These are phyloP conservation scores for Podaxis sp. DNA, from an alignment of 768 basidiomycete genomes.

Conservation along the genomic window DNA sequence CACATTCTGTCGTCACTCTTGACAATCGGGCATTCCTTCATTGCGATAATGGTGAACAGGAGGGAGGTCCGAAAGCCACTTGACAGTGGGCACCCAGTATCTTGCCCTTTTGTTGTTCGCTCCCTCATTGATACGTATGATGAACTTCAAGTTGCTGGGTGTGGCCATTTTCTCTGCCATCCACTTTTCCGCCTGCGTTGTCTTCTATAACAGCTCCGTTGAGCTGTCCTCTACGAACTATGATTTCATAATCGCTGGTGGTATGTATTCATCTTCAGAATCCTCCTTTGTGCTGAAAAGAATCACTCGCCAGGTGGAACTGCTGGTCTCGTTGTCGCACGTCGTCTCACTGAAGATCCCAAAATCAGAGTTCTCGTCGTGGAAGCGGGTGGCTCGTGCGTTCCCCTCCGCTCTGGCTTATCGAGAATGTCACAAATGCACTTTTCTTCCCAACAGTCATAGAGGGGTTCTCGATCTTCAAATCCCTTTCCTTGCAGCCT, in stretches of 20 bases:
- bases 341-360: conserved; percentile 25
- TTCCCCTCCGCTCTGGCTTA: background rate
- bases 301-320: conserved; percentile 17
- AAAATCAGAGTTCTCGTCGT: conserved; percentile 23
- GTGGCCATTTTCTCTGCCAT: too few relatives aligned
- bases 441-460: conserved; percentile 12
- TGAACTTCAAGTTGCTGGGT: too few relatives aligned
- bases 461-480: conserved; percentile 15
- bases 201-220: too few relatives aligned
- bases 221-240: background rate
- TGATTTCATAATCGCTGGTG: conserved; percentile 3
- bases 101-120: too few relatives aligned
- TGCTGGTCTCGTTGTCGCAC: conserved; percentile 26
- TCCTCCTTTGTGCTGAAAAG: background rate
- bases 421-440: background rate
- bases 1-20: too few relatives aligned
- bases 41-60: too few relatives aligned
- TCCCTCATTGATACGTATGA: too few relatives aligned
- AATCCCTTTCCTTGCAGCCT: conserved; percentile 16
- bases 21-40: too few relatives aligned
- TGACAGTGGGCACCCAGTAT: too few relatives aligned
- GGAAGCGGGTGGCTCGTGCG: conserved; percentile 26
- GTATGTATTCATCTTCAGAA: background rate
- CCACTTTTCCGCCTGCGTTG: too few relatives aligned
- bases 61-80: too few relatives aligned